Evolutionary conservation across 2,329 filamentous ascomycete species (phyloP).

Genomic region (Tolypocladium endophyticum): DNA sequence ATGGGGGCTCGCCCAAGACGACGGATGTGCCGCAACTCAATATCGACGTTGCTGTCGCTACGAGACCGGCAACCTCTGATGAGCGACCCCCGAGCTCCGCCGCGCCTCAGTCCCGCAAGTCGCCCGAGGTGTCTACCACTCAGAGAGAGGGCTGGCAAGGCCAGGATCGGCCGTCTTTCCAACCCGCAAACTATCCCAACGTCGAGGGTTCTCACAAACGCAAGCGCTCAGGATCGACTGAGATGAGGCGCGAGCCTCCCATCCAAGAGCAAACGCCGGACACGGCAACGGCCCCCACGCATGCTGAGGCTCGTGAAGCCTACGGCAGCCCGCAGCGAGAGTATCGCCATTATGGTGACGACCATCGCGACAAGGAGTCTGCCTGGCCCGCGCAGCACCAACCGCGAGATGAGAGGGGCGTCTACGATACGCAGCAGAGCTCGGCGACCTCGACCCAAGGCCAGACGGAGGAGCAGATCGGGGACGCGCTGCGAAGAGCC

Average conservation of each 20-base stretch:
- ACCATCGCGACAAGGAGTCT: slow-evolving; percentile 34
- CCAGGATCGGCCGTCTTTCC: slow-evolving; percentile 31
- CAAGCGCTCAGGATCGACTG: slow-evolving; percentile 59
- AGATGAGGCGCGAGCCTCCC: slow-evolving; percentile 28
- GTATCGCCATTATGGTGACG: slow-evolving; percentile 33
- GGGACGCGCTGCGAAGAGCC: slow-evolving; percentile 33
- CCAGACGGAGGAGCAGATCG: slow-evolving; percentile 39
- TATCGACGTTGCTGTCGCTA: slow-evolving; percentile 13
- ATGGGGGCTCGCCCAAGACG: slow-evolving; percentile 36
- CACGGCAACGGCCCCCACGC: slow-evolving; percentile 15
- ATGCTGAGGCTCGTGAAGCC: slow-evolving; percentile 28
- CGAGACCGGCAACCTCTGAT: slow-evolving; percentile 19
- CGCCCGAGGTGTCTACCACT: slow-evolving; percentile 12
- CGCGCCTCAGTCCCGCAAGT: slow-evolving; percentile 12
- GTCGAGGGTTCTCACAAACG: slow-evolving; percentile 48
- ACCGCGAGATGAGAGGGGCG: slow-evolving; percentile 34
- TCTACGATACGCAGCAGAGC: slow-evolving; percentile 35
- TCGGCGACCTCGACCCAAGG: slow-evolving; percentile 33
- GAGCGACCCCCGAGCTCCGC: slow-evolving; percentile 17
- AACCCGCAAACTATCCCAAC: slow-evolving; percentile 29
- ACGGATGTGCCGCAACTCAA: slow-evolving; percentile 23
- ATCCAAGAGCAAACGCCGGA: slow-evolving; percentile 24
- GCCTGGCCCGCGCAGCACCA: slow-evolving; percentile 37
- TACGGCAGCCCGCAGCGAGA: slow-evolving; percentile 33
- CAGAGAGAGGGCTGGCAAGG: slow-evolving; percentile 32